phyloP scores from a whole-genome alignment of 2,329 filamentous ascomycete species.

The Fusarium sp. region DNA sequence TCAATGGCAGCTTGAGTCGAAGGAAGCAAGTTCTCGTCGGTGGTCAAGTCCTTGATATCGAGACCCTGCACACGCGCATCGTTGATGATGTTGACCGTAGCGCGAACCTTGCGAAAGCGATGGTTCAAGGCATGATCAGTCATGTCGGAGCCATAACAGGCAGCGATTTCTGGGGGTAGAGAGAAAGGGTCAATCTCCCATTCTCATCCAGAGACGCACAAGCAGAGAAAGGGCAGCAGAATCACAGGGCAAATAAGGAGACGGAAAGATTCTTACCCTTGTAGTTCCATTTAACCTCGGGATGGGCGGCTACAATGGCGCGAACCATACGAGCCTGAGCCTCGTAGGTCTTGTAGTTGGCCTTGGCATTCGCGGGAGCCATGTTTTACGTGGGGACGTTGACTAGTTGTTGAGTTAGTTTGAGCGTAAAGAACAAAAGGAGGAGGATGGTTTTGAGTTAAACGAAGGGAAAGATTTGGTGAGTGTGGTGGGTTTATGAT shows the following conservation, averaged over 20 bases:
- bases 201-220: slow-evolving; percentile 36
- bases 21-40: slow-evolving; percentile 54
- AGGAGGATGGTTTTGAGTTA: neutral
- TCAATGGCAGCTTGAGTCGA: slow-evolving; percentile 56
- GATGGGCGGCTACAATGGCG: slow-evolving; percentile 71
- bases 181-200: slow-evolving; percentile 52
- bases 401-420: neutral
- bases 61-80: slow-evolving; percentile 53
- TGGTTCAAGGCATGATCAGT: slow-evolving; percentile 64
- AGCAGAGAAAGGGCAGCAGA: neutral
- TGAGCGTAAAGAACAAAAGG: neutral
- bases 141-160: slow-evolving; percentile 64
- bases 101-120: slow-evolving; percentile 63
- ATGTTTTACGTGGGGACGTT: slow-evolving; percentile 51
- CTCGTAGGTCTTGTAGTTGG: slow-evolving; percentile 73
- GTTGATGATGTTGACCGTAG: slow-evolving; percentile 57
- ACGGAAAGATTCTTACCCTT: slow-evolving; percentile 63
- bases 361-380: slow-evolving; percentile 58
- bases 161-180: slow-evolving; percentile 59
- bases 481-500: neutral
- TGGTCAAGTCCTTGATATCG: slow-evolving; percentile 60
- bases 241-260: slow-evolving; percentile 1
- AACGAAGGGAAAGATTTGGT: neutral
- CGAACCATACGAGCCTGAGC: slow-evolving; percentile 71
- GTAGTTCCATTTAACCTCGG: slow-evolving; percentile 69